Percentiles rank a stretch among this genome's conserved stretches.
These are phyloP conservation scores for Phaeophleospora eucalypticola DNA, from an alignment of 2,329 filamentous ascomycete genomes.

Conservation along the genomic window DNA sequence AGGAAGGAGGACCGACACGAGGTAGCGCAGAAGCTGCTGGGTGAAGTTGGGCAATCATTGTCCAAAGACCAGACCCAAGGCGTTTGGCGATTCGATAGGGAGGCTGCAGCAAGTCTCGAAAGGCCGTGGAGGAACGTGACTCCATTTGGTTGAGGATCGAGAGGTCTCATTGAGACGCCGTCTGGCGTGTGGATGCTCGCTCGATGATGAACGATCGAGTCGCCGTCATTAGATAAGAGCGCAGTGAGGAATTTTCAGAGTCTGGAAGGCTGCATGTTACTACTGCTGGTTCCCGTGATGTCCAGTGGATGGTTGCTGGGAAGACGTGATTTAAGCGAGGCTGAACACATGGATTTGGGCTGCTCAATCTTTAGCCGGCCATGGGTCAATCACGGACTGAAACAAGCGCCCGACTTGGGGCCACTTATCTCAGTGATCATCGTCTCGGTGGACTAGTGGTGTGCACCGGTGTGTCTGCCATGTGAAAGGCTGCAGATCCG, in stretches of 20 bases:
- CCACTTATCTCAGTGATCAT: too few species aligned
- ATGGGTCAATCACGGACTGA: neutral
- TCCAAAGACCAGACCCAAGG: conserved; percentile 62
- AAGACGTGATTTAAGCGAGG: neutral
- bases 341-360: neutral
- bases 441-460: too few species aligned
- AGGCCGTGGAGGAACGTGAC: conserved; percentile 31
- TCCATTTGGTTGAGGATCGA: conserved; percentile 22
- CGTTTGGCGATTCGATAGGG: conserved; percentile 62
- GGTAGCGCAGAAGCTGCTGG: conserved; percentile 29
- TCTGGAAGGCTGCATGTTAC: too few species aligned
- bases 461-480: too few species aligned
- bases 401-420: neutral
- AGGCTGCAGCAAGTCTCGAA: conserved; percentile 37
- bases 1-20: conserved; percentile 26
- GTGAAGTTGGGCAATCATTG: conserved; percentile 36
- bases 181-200: neutral
- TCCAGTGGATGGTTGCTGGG: neutral
- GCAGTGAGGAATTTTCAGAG: neutral
- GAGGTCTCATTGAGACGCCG: neutral
- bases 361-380: neutral
- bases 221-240: neutral
- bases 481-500: too few species aligned
- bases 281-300: too few species aligned
- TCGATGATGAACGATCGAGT: neutral